Conservation (phyloP, 2,329 filamentous ascomycete species). For the Diaporthe sp. region DNA sequence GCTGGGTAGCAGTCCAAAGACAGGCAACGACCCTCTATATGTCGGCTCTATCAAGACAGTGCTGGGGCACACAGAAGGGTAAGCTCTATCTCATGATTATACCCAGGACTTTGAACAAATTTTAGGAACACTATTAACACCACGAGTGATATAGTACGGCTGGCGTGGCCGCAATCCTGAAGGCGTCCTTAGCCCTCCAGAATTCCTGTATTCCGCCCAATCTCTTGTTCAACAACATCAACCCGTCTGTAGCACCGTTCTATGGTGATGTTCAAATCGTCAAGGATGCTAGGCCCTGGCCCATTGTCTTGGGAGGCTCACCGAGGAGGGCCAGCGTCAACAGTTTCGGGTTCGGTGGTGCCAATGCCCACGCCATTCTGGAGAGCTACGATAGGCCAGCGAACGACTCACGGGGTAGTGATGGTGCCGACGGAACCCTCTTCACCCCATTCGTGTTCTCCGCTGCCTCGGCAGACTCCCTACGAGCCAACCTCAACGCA, state of each 20-base stretch:
- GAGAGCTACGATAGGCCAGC: slow-evolving; percentile 17
- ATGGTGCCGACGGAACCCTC: neutral
- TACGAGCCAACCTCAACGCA: slow-evolving; percentile 43
- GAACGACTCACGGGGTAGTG: neutral
- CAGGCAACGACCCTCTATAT: slow-evolving; percentile 39
- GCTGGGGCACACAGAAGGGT: slow-evolving; percentile 57
- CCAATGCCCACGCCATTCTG: slow-evolving; percentile 27
- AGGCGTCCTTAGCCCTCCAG: slow-evolving; percentile 52
- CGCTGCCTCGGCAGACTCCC: slow-evolving; percentile 48
- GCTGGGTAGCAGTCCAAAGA: neutral
- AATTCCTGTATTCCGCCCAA: slow-evolving; percentile 53
- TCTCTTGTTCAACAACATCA: slow-evolving; percentile 51
- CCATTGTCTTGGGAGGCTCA: neutral
- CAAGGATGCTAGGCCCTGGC: slow-evolving; percentile 5
- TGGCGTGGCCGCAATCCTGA: slow-evolving; percentile 57
- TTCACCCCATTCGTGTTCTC: slow-evolving; percentile 48
- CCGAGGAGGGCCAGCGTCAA: slow-evolving; percentile 32
- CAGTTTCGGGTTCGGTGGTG: slow-evolving; percentile 42
- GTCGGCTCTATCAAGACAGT: slow-evolving; percentile 52
- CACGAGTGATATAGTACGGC: slow-evolving; percentile 51
- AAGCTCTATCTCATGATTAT: neutral
- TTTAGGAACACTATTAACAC: neutral
- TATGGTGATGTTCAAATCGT: slow-evolving; percentile 45
- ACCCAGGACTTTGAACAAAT: neutral
- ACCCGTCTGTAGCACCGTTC: slow-evolving; percentile 49